phyloP scores from a whole-genome alignment of 225 moss, liverwort and hornwort genomes.

The Pseudoscleropodium purum region DNA sequence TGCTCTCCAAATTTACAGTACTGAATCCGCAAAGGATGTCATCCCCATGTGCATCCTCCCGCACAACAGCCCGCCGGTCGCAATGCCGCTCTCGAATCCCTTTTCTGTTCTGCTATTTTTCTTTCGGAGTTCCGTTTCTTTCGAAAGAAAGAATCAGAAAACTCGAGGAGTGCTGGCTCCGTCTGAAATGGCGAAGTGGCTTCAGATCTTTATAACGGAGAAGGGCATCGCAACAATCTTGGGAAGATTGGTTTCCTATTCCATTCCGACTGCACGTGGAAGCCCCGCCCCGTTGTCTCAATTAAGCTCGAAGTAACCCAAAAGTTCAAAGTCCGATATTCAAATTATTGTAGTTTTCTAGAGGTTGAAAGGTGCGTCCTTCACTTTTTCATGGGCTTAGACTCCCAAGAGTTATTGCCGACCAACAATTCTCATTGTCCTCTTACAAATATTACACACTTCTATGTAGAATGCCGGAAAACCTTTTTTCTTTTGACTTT shows the following conservation, averaged over 20 bases:
- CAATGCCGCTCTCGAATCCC: background rate
- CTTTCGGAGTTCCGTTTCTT: background rate
- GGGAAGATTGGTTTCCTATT: background rate
- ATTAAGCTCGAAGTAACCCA: too few relatives aligned
- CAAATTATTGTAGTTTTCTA: background rate
- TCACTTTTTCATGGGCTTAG: background rate
- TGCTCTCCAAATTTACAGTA: too few relatives aligned
- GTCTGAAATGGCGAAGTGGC: background rate
- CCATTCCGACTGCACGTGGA: too few relatives aligned
- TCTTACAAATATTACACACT: background rate
- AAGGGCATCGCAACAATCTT: background rate
- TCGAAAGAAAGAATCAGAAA: background rate
- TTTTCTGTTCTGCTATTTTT: background rate
- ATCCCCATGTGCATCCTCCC: background rate
- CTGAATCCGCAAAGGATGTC: too few relatives aligned
- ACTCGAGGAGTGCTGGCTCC: too few relatives aligned
- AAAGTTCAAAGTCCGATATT: background rate
- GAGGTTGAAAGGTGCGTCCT: background rate
- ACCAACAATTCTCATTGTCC: background rate
- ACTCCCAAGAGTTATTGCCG: too few relatives aligned
- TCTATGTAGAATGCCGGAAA: accelerated
- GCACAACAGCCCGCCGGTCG: background rate
- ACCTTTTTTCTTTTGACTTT: background rate
- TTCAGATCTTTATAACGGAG: too few relatives aligned
- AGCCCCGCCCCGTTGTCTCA: too few relatives aligned